Conservation (phyloP, 495 filamentous ascomycete genomes). For the Neurospora sublineolata region DNA sequence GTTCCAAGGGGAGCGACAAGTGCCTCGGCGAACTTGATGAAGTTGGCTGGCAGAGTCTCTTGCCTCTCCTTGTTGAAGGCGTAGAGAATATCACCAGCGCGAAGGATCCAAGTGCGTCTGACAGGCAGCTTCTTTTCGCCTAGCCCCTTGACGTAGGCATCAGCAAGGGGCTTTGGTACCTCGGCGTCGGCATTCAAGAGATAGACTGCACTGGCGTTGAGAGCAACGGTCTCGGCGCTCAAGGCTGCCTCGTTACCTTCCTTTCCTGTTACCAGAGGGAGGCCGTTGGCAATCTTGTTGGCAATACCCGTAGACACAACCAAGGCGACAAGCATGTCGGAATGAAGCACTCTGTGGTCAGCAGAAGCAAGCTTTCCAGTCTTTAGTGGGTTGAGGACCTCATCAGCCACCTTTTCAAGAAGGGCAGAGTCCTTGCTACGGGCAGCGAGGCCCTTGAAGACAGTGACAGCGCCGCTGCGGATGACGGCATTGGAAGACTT, state of each 20-base stretch:
- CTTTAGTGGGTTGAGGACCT: slow-evolving; percentile 68
- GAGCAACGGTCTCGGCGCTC: slow-evolving; percentile 57
- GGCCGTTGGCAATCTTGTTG: slow-evolving; percentile 49
- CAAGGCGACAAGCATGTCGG: slow-evolving; percentile 60
- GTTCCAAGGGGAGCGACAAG: slow-evolving; percentile 57
- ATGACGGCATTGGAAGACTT: slow-evolving; percentile 78
- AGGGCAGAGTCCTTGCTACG: slow-evolving; percentile 44
- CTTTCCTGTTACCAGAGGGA: slow-evolving; percentile 55
- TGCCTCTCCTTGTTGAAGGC: slow-evolving; percentile 31
- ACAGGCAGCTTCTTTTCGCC: slow-evolving; percentile 70
- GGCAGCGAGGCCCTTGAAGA: slow-evolving; percentile 53
- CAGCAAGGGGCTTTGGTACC: slow-evolving; percentile 50
- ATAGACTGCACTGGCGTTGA: slow-evolving; percentile 49
- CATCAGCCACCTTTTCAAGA: slow-evolving; percentile 56
- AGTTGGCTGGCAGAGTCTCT: slow-evolving; percentile 27
- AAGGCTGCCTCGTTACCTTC: slow-evolving; percentile 81
- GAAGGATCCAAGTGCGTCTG: slow-evolving; percentile 70
- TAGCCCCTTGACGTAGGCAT: slow-evolving; percentile 68
- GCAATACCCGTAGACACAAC: slow-evolving; percentile 45
- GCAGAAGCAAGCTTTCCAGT: slow-evolving; percentile 65
- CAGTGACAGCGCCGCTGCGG: slow-evolving; percentile 59
- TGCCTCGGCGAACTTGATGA: slow-evolving; percentile 45
- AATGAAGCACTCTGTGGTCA: slow-evolving; percentile 71
- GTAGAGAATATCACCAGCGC: slow-evolving; percentile 63
- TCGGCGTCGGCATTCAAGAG: slow-evolving; percentile 47